These are phyloP conservation scores for Ogataea paraovalis DNA, from an alignment of 805 yeast genomes.

Conservation along the genomic window DNA sequence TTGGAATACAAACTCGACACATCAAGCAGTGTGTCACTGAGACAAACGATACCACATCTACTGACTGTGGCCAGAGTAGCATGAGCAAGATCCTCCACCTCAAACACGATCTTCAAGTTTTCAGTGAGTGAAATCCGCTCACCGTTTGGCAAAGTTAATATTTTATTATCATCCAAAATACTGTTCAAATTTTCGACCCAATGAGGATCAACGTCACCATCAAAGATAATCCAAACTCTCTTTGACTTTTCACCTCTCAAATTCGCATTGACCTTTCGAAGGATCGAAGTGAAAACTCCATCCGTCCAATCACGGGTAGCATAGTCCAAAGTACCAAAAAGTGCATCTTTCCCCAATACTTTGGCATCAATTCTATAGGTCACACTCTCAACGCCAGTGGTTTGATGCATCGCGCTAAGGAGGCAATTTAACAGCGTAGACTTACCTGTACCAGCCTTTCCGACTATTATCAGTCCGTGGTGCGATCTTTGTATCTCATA, in stretches of 20 bases:
- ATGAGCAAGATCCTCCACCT: slow-evolving; percentile 57
- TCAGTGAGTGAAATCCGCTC: slow-evolving; percentile 70
- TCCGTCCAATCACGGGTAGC: slow-evolving; percentile 91
- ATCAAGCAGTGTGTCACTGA: slow-evolving; percentile 36
- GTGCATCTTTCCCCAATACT: slow-evolving; percentile 56
- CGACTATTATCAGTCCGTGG: slow-evolving; percentile 81
- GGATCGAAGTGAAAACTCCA: slow-evolving; percentile 68
- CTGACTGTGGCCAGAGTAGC: slow-evolving; percentile 92
- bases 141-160: slow-evolving; percentile 83
- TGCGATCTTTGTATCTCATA: slow-evolving; percentile 56
- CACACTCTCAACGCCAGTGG: slow-evolving; percentile 33
- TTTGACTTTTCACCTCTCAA: slow-evolving; percentile 54
- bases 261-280: slow-evolving; percentile 55
- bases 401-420: slow-evolving; percentile 37
- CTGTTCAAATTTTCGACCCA: slow-evolving; percentile 92
- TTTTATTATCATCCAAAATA: slow-evolving; percentile 82
- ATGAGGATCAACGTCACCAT: slow-evolving; percentile 89
- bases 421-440: slow-evolving; percentile 49
- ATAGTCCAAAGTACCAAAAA: slow-evolving; percentile 69
- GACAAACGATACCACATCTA: slow-evolving; percentile 86
- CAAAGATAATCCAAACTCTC: slow-evolving; percentile 76
- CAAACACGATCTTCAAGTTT: slow-evolving; percentile 68
- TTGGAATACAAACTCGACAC: slow-evolving; percentile 8
- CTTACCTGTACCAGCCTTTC: slow-evolving; percentile 75
- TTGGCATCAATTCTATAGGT: slow-evolving; percentile 66